Conservation (phyloP, 2,329 filamentous ascomycete genomes). For the Calycina herbarum region DNA sequence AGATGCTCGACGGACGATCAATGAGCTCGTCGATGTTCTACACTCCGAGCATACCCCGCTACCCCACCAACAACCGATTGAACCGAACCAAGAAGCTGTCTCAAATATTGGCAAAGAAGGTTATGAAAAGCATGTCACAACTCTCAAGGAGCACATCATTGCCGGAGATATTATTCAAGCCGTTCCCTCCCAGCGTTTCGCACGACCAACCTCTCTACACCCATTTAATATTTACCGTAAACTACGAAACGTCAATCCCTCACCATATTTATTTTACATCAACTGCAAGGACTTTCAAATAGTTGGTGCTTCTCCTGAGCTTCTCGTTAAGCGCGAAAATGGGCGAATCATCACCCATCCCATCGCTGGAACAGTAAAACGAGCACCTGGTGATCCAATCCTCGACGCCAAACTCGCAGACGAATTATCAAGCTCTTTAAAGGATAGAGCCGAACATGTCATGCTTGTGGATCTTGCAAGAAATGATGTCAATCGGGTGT, state of each 20-base stretch:
- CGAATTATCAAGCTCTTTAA: constrained; percentile 75
- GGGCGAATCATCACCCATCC: constrained; percentile 93
- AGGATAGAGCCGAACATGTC: constrained; percentile 92
- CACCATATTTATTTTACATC: constrained; percentile 95
- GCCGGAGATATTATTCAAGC: constrained; percentile 96
- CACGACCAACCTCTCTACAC: constrained; percentile 84
- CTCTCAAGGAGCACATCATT: constrained; percentile 86
- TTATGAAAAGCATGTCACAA: constrained; percentile 86
- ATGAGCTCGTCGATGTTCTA: constrained; percentile 68
- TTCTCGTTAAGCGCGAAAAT: constrained; percentile 86
- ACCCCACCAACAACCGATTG: constrained; percentile 73
- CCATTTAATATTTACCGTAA: constrained; percentile 98
- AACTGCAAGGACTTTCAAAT: constrained; percentile 92
- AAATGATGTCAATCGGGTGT: constrained; percentile 95
- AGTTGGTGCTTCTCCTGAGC: constrained; percentile 89
- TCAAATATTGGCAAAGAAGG: constrained; percentile 89
- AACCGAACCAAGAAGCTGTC: constrained; percentile 73
- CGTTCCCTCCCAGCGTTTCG: constrained; percentile 90
- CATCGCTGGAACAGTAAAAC: constrained; percentile 92
- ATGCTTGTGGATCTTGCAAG: constrained; percentile 96
- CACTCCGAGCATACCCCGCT: constrained; percentile 74
- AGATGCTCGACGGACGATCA: constrained; percentile 63
- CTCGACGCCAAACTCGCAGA: constrained; percentile 80
- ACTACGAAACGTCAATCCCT: constrained; percentile 94
- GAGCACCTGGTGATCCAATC: constrained; percentile 75